Percentiles rank a stretch among this genome's conserved stretches.
These are phyloP conservation scores for Malassezia vespertilionis DNA, from an alignment of 1,284 basidiomycete species.

Conservation along the genomic window DNA sequence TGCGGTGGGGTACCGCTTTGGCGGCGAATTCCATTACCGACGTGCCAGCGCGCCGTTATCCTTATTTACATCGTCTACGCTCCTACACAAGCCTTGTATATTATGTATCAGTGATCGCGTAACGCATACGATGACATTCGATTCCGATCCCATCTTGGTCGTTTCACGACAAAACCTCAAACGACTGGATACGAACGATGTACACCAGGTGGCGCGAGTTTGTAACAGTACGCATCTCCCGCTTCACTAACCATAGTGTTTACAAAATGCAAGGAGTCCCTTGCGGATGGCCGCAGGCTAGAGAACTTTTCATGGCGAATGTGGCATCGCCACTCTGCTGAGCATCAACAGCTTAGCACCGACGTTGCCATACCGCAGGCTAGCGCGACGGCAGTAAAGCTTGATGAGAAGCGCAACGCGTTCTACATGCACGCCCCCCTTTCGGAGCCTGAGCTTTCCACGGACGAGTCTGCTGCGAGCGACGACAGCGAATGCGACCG, in stretches of 20 bases:
- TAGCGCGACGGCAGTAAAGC: background rate
- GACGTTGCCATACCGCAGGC: background rate
- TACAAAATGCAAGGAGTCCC: conserved; percentile 65
- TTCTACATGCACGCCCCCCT: background rate
- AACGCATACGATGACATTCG: too few relatives aligned
- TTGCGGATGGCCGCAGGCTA: conserved; percentile 64
- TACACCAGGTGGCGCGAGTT: conserved; percentile 3
- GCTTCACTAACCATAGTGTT: conserved; percentile 55
- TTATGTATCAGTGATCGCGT: too few relatives aligned
- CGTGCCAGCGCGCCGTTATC: too few relatives aligned
- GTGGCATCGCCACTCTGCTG: conserved; percentile 58
- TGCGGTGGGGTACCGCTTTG: too few relatives aligned
- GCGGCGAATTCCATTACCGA: too few relatives aligned
- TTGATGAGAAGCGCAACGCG: background rate
- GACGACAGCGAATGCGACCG: conserved; percentile 7
- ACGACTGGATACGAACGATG: conserved; percentile 5
- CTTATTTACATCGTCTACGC: too few relatives aligned
- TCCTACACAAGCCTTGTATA: too few relatives aligned
- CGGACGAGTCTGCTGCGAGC: conserved; percentile 11
- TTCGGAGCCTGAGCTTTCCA: conserved; percentile 16
- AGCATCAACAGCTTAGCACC: background rate
- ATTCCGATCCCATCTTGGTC: background rate
- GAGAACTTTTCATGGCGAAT: conserved; percentile 78
- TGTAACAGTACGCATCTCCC: conserved; percentile 8
- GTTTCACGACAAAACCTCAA: background rate